phyloP scores from a whole-genome alignment of 169 alveolate species.

The Plasmodium cynomolgi region DNA sequence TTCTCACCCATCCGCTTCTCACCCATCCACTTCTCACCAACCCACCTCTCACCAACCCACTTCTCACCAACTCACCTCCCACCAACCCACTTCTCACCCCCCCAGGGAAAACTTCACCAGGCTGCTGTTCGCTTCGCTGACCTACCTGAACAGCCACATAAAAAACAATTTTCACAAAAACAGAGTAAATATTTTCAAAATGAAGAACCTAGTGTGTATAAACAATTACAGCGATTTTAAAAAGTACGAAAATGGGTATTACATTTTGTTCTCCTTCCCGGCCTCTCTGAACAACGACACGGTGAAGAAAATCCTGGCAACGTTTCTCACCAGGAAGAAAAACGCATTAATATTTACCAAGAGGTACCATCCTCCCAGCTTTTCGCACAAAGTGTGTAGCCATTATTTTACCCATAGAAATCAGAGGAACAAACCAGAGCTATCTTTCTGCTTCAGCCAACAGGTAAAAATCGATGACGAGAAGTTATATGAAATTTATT shows the following conservation, averaged over 20 bases:
- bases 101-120: slow-evolving; percentile 51
- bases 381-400: slow-evolving; percentile 23
- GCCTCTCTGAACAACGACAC: slow-evolving; percentile 43
- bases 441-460: slow-evolving; percentile 15
- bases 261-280: slow-evolving; percentile 62
- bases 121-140: slow-evolving; percentile 39
- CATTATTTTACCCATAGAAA: neutral
- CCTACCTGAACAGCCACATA: slow-evolving; percentile 52
- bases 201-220: slow-evolving; percentile 43
- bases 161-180: slow-evolving; percentile 61
- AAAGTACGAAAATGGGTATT: slow-evolving; percentile 64
- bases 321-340: slow-evolving; percentile 43
- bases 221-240: slow-evolving; percentile 49
- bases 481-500: slow-evolving; percentile 57
- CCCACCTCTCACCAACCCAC: neutral
- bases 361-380: neutral
- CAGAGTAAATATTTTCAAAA: slow-evolving; percentile 61
- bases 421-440: neutral
- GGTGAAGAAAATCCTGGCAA: slow-evolving; percentile 27
- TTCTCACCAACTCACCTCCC: neutral
- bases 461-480: slow-evolving; percentile 48
- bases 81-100: neutral
- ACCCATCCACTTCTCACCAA: neutral
- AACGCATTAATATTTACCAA: slow-evolving; percentile 49
- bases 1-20: neutral